phyloP scores from a whole-genome alignment of 2,329 filamentous ascomycete species.

The Colletotrichum lini region DNA sequence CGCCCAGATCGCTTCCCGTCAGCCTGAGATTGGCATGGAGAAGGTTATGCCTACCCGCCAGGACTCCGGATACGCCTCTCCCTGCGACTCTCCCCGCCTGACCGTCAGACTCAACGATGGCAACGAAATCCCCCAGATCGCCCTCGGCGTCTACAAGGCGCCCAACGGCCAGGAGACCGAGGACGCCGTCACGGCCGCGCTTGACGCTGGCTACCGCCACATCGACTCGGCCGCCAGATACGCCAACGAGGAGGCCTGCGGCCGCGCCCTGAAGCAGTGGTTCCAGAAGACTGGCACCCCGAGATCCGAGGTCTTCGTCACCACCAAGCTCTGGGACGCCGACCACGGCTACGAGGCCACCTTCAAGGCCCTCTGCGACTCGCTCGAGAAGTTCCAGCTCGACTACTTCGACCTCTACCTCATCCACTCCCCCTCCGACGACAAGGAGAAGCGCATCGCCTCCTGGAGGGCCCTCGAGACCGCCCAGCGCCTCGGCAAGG shows the following conservation, averaged over 20 bases:
- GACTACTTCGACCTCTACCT: constrained; percentile 69
- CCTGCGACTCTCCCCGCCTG: constrained; percentile 39
- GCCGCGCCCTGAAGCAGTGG: constrained; percentile 51
- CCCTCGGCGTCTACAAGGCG: constrained; percentile 72
- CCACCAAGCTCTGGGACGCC: constrained; percentile 57
- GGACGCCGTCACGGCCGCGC: constrained; percentile 52
- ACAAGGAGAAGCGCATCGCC: constrained; percentile 76
- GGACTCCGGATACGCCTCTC: constrained; percentile 41
- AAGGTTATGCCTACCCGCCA: constrained; percentile 40
- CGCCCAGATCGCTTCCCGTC: constrained; percentile 39
- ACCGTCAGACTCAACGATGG: constrained; percentile 55
- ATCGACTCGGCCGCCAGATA: constrained; percentile 62
- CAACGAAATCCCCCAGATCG: constrained; percentile 56
- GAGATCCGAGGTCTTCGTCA: constrained; percentile 54
- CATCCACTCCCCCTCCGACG: constrained; percentile 74
- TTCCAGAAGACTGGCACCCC: constrained; percentile 49
- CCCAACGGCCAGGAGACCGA: constrained; percentile 57
- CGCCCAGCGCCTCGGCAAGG: constrained; percentile 54
- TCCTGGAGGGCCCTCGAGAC: constrained; percentile 47
- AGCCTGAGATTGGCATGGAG: constrained; percentile 41
- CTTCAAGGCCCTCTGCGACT: constrained; percentile 58
- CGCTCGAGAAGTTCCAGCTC: constrained; percentile 60
- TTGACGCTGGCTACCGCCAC: constrained; percentile 67
- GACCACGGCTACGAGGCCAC: constrained; percentile 48
- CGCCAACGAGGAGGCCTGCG: constrained; percentile 67